Conservation (phyloP, 805 yeast species). For the Yamadazyma akitaensis region DNA sequence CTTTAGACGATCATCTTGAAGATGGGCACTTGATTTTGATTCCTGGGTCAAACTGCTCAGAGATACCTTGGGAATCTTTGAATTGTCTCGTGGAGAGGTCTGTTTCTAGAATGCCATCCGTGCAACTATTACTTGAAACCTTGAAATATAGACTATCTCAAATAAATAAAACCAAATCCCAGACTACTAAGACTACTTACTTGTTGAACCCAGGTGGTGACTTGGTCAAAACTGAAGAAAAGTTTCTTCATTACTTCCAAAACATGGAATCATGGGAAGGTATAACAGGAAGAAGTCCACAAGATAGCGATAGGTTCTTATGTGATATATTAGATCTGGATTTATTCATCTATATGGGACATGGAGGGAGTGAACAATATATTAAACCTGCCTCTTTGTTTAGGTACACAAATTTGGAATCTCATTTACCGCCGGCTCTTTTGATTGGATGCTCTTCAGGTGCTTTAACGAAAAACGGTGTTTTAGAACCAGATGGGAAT, state of each 20-base stretch:
- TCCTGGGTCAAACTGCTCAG: constrained; percentile 61
- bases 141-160: constrained; percentile 17
- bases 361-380: constrained; percentile 94
- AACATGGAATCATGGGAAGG: constrained; percentile 34
- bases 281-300: constrained; percentile 51
- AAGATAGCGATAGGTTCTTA: constrained; percentile 46
- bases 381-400: constrained; percentile 51
- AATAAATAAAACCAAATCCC: background rate
- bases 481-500: constrained; percentile 72
- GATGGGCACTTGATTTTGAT: constrained; percentile 63
- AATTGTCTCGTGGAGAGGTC: constrained; percentile 52
- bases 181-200: constrained; percentile 26
- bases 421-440: constrained; percentile 55
- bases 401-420: constrained; percentile 20
- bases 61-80: constrained; percentile 89
- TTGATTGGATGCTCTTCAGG: constrained; percentile 94
- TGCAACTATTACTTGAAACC: constrained; percentile 37
- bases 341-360: constrained; percentile 81
- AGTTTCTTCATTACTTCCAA: constrained; percentile 29
- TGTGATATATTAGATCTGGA: constrained; percentile 36
- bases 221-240: constrained; percentile 58
- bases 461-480: constrained; percentile 51
- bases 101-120: constrained; percentile 74
- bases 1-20: background rate
- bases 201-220: constrained; percentile 84